Evolutionary conservation across 176 grass and related monocot genomes (phyloP).

Genomic region (Calamus simplicifolius): DNA sequence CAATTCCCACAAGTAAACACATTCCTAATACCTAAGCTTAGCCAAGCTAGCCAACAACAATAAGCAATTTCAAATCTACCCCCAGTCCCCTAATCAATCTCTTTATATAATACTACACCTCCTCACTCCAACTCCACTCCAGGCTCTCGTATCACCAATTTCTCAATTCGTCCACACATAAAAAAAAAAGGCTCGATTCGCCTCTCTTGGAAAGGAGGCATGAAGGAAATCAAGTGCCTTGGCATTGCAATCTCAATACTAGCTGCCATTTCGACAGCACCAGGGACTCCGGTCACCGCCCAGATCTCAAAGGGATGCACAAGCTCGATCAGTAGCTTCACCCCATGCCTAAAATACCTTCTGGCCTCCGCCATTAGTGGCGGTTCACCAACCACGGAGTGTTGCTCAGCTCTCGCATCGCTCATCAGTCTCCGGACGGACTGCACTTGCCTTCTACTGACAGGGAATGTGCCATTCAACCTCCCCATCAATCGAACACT

Average conservation of each 20-base stretch:
- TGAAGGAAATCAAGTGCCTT: neutral
- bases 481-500: conserved; percentile 68
- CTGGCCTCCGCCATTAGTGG: conserved; percentile 48
- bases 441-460: conserved; percentile 67
- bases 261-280: neutral
- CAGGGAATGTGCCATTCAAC: conserved; percentile 61
- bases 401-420: conserved; percentile 42
- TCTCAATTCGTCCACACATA: no score
- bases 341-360: conserved; percentile 62
- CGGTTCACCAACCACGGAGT: no score
- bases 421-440: conserved; percentile 30
- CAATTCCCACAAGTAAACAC: no score
- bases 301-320: conserved; percentile 58
- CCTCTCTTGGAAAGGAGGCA: no score
- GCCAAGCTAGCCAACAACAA: no score
- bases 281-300: conserved; percentile 17
- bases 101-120: no score
- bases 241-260: neutral
- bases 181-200: no score
- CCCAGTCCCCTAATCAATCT: no score
- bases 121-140: no score
- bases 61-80: no score
- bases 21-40: no score
- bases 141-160: no score
- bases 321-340: conserved; percentile 49